Base-by-base conservation (phyloP, 306 rosid species). In the Amphicarpaea edgeworthii region DNA sequence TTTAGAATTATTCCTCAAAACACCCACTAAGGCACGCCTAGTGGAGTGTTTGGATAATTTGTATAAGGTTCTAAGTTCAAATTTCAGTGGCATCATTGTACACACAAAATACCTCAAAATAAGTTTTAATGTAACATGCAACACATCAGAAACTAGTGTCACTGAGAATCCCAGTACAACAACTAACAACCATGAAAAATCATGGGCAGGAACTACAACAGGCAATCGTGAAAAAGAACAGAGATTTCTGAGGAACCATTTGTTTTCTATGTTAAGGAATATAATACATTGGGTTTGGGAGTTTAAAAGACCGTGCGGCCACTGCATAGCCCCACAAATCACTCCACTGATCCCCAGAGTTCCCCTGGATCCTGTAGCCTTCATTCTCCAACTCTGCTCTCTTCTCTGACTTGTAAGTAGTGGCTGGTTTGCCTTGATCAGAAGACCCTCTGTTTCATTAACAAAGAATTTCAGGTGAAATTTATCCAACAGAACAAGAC, bases 301-400 rank as follows among this genome's bases (percentile, higher is more conserved):
- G 90, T 76, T 95, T 95, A 72, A 95, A 95, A 54, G 97, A 92
- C 17, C 95, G 82, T 2, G 70, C 64, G 12, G 93, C 83, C 3
- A 85, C 66, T 45, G 97, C 89, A 82, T 34, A 85, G 53, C 98
- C 97, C 87, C 63, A 8, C 81, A 95, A 83, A 83, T 88, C 97
- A 74, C 95, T 95, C 98, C 98, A 95, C 15, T 90, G 98, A 83
- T 95, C 98, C 32, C 97, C 97, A 3, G 92, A 90, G 86, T 75
- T 88, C 24, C 98, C 98, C 16, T 86, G 96, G 62, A 95, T 87
- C n/a, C 60, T 81, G 60, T 86, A 90, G 21, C 97, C 97, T 81
- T 84, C 87, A 3, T 47, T 37, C 66, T 81, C 46, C 78, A 95
- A 64, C 60, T 89, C 91, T 63, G 67, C 70, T 80, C 97, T 89